Conservation (phyloP, 2,329 filamentous ascomycete species). For the Venturiaceae sp. region DNA sequence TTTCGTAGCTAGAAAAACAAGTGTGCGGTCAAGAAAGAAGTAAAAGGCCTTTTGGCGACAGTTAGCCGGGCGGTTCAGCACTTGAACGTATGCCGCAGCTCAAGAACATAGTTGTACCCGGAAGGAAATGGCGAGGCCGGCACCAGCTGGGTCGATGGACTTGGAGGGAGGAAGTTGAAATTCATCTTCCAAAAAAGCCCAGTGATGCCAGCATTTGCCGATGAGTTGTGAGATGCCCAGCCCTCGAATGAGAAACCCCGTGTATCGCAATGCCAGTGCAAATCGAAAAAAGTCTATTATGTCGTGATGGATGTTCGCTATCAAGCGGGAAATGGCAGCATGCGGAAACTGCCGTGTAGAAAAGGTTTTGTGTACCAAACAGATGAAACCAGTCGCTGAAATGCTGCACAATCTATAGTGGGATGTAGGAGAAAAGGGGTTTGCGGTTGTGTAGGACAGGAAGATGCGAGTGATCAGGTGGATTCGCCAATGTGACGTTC, state of each 20-base stretch:
- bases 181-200: not conserved
- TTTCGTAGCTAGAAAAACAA: not conserved
- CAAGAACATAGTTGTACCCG: not conserved
- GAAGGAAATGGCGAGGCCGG: not conserved
- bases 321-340: not conserved
- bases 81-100: slow-evolving; percentile 1
- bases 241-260: not conserved
- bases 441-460: not conserved
- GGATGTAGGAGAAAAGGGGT: not conserved
- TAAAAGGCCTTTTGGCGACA: not conserved
- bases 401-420: not conserved
- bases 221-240: not conserved
- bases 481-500: slow-evolving; percentile 56
- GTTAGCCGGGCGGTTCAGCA: not conserved
- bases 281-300: not conserved
- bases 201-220: not conserved
- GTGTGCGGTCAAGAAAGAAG: not conserved
- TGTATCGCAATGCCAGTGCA: not conserved
- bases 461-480: not conserved
- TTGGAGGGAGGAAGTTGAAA: not conserved
- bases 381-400: not conserved
- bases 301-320: not conserved
- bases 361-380: not conserved
- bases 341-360: not conserved
- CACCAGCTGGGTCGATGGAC: not conserved